Evolutionary conservation across 495 filamentous ascomycete species (phyloP), one percentile per base, ranked within the genome.

Genomic region (Immersiella caudata): DNA sequence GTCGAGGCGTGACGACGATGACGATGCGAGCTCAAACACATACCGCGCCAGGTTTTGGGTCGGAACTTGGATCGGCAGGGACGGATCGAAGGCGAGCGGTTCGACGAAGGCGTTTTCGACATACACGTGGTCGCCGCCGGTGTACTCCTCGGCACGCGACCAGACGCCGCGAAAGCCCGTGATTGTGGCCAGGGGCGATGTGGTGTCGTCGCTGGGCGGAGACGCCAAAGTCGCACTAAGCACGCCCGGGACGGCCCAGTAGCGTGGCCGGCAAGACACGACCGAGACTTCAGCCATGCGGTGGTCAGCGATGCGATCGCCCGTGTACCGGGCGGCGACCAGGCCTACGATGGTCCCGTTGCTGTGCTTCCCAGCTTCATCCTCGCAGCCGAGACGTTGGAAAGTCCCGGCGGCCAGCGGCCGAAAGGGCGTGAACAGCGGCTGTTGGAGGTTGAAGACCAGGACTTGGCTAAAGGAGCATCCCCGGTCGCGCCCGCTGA

Each of bases 231-330:
- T 46, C n/a, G 60, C 60, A 14, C 49, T 62, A 6, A 62, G 9
- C 60, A 62, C 27, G 29, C 27, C 60, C 33, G 60, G 60, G 12
- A 62, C 29, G 5, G 60, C 29, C 60, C 60, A 62, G 60, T 62
- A 62, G 9, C 60, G 20, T 21, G 60, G 60, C 29, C 25, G 46
- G 60, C 60, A 62, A 1, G 60, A 62, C 29, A 62, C 60, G 22
- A 62, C 29, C 9, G 60, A 62, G 29, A 62, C 60, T 6, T 62
- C 29, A 8, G 60, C 46, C 29, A 62, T 14, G 33, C 27, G 20
- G 35, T 62, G 60, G 20, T 22, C 35, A 33, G 18, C 35, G 16
- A 24, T 46, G 9, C 60, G 24, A 29, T 62, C 60, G 14, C 36
- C 60, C 9, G 35, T 49, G 35, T 62, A 62, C n/a, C 35, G 29